A percentile compares a stretch with the other conserved stretches of the same genome.
Evolutionary conservation across 1,284 basidiomycete species (phyloP).

Genomic region (Fomitopsis betulina): DNA sequence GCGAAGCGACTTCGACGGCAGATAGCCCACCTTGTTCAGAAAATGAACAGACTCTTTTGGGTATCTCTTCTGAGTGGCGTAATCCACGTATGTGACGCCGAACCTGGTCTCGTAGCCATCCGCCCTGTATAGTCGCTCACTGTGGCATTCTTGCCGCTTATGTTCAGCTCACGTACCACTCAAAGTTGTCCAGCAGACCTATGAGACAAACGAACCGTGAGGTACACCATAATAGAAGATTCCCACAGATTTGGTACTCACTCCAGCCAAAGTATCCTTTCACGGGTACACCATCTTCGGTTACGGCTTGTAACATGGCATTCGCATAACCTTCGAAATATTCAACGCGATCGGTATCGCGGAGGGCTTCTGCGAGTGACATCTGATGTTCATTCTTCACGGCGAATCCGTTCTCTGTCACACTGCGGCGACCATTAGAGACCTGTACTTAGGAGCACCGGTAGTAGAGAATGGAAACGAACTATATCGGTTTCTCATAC

Average conservation of each 20-base stretch:
- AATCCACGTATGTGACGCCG: slow-evolving; percentile 64
- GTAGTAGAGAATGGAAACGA: slow-evolving; percentile 9
- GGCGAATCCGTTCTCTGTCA: slow-evolving; percentile 72
- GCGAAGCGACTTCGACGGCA: neutral
- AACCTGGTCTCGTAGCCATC: slow-evolving; percentile 62
- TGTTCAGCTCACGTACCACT: slow-evolving; percentile 40
- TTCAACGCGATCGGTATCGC: slow-evolving; percentile 61
- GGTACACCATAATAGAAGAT: neutral
- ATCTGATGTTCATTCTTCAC: slow-evolving; percentile 59
- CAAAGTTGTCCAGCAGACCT: slow-evolving; percentile 72
- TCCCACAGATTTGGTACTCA: slow-evolving; percentile 19
- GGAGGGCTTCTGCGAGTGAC: slow-evolving; percentile 47
- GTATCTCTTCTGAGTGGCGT: slow-evolving; percentile 60
- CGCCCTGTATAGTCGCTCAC: slow-evolving; percentile 30
- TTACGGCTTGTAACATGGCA: slow-evolving; percentile 53
- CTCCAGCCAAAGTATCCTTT: slow-evolving; percentile 73
- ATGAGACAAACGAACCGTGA: neutral
- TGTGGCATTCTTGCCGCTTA: neutral
- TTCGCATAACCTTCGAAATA: slow-evolving; percentile 65
- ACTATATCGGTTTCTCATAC: slow-evolving; percentile 67
- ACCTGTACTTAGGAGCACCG: neutral
- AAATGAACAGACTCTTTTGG: slow-evolving; percentile 63
- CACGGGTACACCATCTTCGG: slow-evolving; percentile 61
- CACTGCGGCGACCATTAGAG: slow-evolving; percentile 27
- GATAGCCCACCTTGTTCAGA: slow-evolving; percentile 32